Evolutionary conservation across 176 grass and related monocot genomes (phyloP).

Genomic region (Triticum urartu): DNA sequence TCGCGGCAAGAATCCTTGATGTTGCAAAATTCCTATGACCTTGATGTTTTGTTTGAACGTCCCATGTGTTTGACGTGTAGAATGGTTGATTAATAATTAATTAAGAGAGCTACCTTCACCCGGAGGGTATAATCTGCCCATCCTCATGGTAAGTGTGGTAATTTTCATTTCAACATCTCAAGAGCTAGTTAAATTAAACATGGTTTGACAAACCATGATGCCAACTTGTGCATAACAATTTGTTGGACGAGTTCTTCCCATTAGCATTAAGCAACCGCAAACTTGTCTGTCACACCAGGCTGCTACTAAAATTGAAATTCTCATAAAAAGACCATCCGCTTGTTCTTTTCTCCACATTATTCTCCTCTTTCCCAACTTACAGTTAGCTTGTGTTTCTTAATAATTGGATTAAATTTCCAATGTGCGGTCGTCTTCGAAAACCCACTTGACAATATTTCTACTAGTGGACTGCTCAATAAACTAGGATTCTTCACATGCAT

Average conservation of each 20-base stretch:
- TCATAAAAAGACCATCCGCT: not conserved
- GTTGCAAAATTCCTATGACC: not conserved
- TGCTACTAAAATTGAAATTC: not conserved
- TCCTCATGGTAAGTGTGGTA: too few species aligned
- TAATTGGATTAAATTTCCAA: not conserved
- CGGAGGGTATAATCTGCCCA: not conserved
- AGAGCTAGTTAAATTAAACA: not conserved
- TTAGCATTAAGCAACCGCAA: not conserved
- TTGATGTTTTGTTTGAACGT: not conserved
- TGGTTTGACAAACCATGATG: not conserved
- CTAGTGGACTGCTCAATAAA: not conserved
- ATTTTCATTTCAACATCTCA: too few species aligned
- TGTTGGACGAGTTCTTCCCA: not conserved
- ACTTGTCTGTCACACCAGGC: not conserved
- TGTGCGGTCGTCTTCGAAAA: not conserved
- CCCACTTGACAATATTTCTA: not conserved
- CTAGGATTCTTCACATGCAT: not conserved
- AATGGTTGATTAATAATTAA: not conserved
- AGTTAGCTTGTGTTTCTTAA: not conserved
- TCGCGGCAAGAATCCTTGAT: not conserved
- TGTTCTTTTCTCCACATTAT: not conserved
- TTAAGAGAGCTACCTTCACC: not conserved
- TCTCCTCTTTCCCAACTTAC: not conserved
- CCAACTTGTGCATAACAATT: not conserved
- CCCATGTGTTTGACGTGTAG: not conserved